Percentiles rank a stretch among this genome's conserved stretches.
Evolutionary conservation across 2,329 filamentous ascomycete species (phyloP).

Genomic region (Diaporthe helianthi): DNA sequence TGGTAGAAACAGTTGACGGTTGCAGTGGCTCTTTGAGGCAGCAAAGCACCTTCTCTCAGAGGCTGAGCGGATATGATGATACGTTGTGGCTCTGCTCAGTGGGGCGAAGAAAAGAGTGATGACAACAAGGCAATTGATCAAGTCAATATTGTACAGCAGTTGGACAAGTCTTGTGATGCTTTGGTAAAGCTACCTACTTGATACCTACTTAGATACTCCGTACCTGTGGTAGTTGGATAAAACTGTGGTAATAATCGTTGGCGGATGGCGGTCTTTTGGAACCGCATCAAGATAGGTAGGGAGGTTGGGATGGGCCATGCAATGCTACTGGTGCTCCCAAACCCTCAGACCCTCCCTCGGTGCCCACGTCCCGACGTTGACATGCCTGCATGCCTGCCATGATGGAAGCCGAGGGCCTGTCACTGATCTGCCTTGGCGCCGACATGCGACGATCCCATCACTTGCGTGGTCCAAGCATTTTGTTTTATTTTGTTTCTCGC

Average conservation of each 20-base stretch:
- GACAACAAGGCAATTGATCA: no score
- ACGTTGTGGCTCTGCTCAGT: no score
- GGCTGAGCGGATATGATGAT: no score
- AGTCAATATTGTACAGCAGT: no score
- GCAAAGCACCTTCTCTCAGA: no score
- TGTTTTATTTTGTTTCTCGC: no score
- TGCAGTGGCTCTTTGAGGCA: neutral
- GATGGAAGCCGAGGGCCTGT: slow-evolving; percentile 8
- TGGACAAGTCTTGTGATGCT: no score
- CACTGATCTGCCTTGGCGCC: slow-evolving; percentile 15
- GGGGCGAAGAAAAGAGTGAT: no score
- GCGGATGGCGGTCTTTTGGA: slow-evolving; percentile 13
- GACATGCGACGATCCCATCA: slow-evolving; percentile 20
- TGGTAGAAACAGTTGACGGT: neutral
- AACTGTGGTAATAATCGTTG: neutral
- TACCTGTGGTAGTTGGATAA: no score
- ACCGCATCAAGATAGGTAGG: slow-evolving; percentile 5
- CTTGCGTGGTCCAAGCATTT: neutral
- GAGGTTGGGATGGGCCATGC: slow-evolving; percentile 1
- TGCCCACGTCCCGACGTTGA: neutral
- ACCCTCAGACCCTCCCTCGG: neutral
- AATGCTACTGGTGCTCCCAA: neutral
- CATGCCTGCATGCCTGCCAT: no score
- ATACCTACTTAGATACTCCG: no score
- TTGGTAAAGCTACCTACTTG: no score